phyloP scores from a whole-genome alignment of 306 rosid species.

The Lablab purpureus region DNA sequence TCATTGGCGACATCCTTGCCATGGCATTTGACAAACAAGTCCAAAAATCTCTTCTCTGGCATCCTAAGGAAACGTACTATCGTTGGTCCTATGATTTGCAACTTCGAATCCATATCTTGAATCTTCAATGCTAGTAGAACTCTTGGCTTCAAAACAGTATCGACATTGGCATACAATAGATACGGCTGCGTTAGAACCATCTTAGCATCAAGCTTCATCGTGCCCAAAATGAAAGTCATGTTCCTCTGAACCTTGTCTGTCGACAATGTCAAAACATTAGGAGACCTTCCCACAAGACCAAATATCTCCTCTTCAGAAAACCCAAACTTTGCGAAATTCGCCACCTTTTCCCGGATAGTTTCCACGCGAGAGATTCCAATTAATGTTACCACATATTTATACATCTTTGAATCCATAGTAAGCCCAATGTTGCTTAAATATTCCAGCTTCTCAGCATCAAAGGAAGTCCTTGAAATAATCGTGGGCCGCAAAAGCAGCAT shows the following conservation, averaged over 20 bases:
- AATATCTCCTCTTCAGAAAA: slow-evolving; percentile 71
- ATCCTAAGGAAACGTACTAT: slow-evolving; percentile 66
- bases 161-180: slow-evolving; percentile 67
- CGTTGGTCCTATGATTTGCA: slow-evolving; percentile 38
- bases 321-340: slow-evolving; percentile 68
- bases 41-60: slow-evolving; percentile 70
- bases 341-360: slow-evolving; percentile 67
- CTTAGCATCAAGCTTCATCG: slow-evolving; percentile 75
- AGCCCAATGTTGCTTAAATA: slow-evolving; percentile 60
- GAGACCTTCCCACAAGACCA: slow-evolving; percentile 59
- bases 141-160: slow-evolving; percentile 74
- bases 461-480: slow-evolving; percentile 66
- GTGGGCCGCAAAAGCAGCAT: slow-evolving; percentile 74
- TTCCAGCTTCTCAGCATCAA: slow-evolving; percentile 73
- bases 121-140: slow-evolving; percentile 61
- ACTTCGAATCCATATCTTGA: slow-evolving; percentile 58
- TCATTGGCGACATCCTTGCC: slow-evolving; percentile 63
- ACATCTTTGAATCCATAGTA: slow-evolving; percentile 63
- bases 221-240: slow-evolving; percentile 76
- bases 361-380: slow-evolving; percentile 75
- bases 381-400: slow-evolving; percentile 72
- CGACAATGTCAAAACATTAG: slow-evolving; percentile 67
- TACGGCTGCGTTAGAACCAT: slow-evolving; percentile 57
- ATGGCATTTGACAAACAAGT: slow-evolving; percentile 56
- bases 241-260: slow-evolving; percentile 87